Evolutionary conservation across 495 filamentous ascomycete genomes (phyloP).

Genomic region (Staphylotrichum tortipilum): DNA sequence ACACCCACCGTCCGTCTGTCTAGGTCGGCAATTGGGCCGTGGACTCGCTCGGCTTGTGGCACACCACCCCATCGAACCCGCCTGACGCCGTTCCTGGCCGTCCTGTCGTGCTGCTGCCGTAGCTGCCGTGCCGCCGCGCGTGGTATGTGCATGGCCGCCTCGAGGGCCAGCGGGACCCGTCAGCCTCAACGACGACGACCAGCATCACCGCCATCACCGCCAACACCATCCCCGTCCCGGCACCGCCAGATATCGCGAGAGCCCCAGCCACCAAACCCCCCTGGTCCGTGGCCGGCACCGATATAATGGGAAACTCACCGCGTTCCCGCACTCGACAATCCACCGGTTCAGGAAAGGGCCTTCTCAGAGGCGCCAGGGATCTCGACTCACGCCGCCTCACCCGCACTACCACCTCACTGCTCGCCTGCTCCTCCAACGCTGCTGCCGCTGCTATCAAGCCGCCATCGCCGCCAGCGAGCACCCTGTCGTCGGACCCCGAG

Average conservation of each 20-base stretch:
- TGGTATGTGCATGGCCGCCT: no score
- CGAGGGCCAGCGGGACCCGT: constrained; percentile 16
- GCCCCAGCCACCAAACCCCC: not conserved
- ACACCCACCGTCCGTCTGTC: no score
- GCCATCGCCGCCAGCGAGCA: constrained; percentile 7
- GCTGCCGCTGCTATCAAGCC: constrained; percentile 11
- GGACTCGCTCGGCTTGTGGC: constrained; percentile 6
- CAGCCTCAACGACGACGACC: constrained; percentile 17
- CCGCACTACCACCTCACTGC: constrained; percentile 13
- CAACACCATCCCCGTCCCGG: no score
- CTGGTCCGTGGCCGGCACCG: not conserved
- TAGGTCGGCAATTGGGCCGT: no score
- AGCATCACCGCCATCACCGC: no score
- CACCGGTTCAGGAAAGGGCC: constrained; percentile 17
- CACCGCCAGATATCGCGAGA: constrained; percentile 5
- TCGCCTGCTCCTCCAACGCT: no score
- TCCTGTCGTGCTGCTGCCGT: no score
- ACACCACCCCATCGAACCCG: no score
- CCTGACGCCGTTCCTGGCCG: no score
- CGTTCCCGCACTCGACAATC: constrained; percentile 17
- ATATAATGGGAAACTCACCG: constrained; percentile 22
- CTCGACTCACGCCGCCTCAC: constrained; percentile 15
- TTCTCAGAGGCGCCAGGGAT: constrained; percentile 11
- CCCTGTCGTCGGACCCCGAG: constrained; percentile 4
- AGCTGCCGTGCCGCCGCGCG: no score